Conservation (phyloP, 148 eudicot genomes). For the Dianthus caryophyllus region DNA sequence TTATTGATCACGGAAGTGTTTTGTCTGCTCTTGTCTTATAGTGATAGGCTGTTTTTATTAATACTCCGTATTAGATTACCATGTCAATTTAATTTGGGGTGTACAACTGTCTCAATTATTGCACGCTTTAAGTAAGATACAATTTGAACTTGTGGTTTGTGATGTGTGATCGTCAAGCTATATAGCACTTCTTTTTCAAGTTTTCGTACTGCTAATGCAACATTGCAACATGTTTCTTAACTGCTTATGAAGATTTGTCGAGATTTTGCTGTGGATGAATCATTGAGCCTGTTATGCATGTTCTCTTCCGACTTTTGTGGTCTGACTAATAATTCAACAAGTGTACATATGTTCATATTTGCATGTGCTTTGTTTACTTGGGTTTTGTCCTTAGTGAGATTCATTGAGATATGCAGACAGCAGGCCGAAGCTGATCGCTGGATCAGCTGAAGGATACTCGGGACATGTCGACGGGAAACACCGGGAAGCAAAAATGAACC, state of each 20-base stretch:
- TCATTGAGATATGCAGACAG: conserved; percentile 52
- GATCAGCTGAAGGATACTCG: conserved; percentile 87
- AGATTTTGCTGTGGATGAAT: background rate
- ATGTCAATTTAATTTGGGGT: conserved; percentile 4
- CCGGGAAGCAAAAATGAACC: conserved; percentile 85
- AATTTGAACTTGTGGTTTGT: conserved; percentile 10
- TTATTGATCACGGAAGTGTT: background rate
- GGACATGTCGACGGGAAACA: conserved; percentile 91
- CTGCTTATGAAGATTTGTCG: background rate
- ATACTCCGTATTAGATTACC: background rate
- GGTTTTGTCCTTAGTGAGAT: conserved; percentile 19
- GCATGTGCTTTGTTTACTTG: conserved; percentile 24
- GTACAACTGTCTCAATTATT: too few relatives aligned
- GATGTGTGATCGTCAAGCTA: conserved; percentile 15
- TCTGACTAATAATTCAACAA: background rate
- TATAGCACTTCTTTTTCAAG: background rate
- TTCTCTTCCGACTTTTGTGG: background rate
- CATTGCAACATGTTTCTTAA: conserved; percentile 3
- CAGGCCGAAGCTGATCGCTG: conserved; percentile 84
- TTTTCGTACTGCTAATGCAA: conserved; percentile 3
- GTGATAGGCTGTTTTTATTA: background rate
- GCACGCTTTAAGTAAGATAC: conserved; percentile 15
- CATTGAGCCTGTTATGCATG: background rate
- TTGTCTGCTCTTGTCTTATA: background rate
- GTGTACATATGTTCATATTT: conserved; percentile 18